Evolutionary conservation across 768 basidiomycete genomes (phyloP), one percentile per base, ranked within the genome.

Genomic region (Termitomyces heimii): DNA sequence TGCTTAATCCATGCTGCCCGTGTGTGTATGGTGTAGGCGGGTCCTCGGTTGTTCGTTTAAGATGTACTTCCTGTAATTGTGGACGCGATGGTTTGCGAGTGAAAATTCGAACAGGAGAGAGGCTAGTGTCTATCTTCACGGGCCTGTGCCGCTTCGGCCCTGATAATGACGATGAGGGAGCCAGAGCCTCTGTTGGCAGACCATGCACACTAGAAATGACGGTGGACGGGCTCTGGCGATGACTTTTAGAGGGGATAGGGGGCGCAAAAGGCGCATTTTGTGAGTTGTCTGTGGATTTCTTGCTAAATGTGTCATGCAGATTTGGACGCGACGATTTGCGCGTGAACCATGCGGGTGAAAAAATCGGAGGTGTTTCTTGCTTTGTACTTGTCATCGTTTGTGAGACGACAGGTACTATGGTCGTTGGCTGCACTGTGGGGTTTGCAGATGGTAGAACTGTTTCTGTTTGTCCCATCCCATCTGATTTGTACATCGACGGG

Each of bases 51-150:
- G 22, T 46, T 28, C 43, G 48, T 39, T 51, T 24, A 5, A 9
- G 4, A 39, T 24, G 39, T 18, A 14, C 28, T n/a, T 55, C 54
- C 32, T 53, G 44, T 3, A 62, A 32, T 12, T 56, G 50, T 12
- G 44, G 32, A 22, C 58, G 57, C 22, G 61, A 59, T 7, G 57
- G 18, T 45, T 56, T 62, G 9, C 61, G 57, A 31, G 47, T 51
- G 37, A 62, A 54, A 20, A 55, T 28, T 22, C 58, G 55, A 26
- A 46, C 45, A 28, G 57, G 37, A 16, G 53, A 55, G 16, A 55
- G 46, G 26, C 47, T 42, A 2, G 53, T 58, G 37, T 62, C 56
- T 18, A 55, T 56, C 14, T 40, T 62, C 9, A 39, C 52, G 24
- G 51, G 48, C 52, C 52, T 62, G 2, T 42, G 34, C 12, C 44